phyloP scores from a whole-genome alignment of 2,329 filamentous ascomycete genomes.

The Ceratocystis ficicola region DNA sequence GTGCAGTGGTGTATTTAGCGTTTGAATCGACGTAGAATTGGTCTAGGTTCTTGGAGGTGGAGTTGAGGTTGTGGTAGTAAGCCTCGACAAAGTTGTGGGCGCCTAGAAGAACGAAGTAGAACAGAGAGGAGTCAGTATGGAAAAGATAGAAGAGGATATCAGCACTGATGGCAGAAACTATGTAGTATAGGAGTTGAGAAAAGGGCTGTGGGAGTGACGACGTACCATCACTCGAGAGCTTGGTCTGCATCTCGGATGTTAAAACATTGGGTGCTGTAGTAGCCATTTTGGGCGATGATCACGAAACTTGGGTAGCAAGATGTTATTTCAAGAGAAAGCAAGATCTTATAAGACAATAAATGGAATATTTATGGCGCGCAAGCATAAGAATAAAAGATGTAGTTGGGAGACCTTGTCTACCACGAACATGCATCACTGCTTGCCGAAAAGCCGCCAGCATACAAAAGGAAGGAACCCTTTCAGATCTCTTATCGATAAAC shows the following conservation, averaged over 20 bases:
- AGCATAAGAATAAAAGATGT: not conserved
- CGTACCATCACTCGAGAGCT: conserved; percentile 22
- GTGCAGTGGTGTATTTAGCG: conserved; percentile 18
- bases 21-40: conserved; percentile 52
- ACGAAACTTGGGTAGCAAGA: not conserved
- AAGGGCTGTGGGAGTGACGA: not conserved
- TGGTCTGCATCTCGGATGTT: conserved; percentile 22
- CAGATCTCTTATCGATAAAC: conserved; percentile 12
- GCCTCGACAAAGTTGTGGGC: conserved; percentile 23
- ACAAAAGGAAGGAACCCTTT: not conserved
- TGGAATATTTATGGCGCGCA: not conserved
- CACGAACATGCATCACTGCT: not conserved
- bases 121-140: not conserved
- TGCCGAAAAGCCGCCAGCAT: not conserved
- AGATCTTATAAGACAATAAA: too few species aligned
- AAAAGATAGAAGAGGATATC: not conserved
- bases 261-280: conserved; percentile 18
- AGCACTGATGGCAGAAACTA: too few species aligned
- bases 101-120: conserved; percentile 9
- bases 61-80: conserved; percentile 65
- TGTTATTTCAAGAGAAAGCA: too few species aligned
- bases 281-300: conserved; percentile 13
- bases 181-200: too few species aligned
- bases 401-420: too few species aligned
- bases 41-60: conserved; percentile 43